Base-by-base conservation (phyloP, 768 basidiomycete species). In the Cubamyces lactineus region DNA sequence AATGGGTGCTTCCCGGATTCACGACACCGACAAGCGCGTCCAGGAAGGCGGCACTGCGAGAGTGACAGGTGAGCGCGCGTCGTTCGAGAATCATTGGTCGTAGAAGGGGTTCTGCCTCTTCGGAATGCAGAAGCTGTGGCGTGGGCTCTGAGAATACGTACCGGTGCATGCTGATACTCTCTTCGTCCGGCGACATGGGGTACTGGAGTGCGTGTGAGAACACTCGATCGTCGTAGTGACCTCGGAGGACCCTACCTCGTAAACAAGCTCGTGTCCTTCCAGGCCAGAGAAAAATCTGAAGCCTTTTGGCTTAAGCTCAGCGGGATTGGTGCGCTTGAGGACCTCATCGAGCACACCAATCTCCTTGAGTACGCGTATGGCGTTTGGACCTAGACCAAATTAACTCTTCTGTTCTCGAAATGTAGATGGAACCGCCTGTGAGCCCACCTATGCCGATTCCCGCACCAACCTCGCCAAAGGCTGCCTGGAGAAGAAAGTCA, bases 381-480 rank as follows among this genome's bases (percentile, higher is more conserved):
- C 81, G 67, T 86, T 86, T 2, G 82, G 77, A 1, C 84, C 82
- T 84, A 45, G 15, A 21, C 30, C n/a, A 13, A 19, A 23, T n/a
- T 4, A 34, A 11, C n/a, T n/a, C n/a, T n/a, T n/a, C n/a, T n/a
- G n/a, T n/a, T n/a, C n/a, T n/a, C n/a, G n/a, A n/a, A n/a, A n/a
- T n/a, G n/a, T n/a, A n/a, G n/a, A n/a, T n/a, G n/a, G n/a, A n/a
- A n/a, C n/a, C n/a, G n/a, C n/a, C n/a, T n/a, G n/a, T 34, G 13
- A 26, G 24, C 71, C 63, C 53, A 81, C 83, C 83, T 21, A 86
- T 61, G 17, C 77, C 80, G 45, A 86, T 78, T 12, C 82, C 83
- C n/a, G 83, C 83, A 11, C 84, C 84, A 42, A 84, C 75, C 70
- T 85, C 82, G 26, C 75, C 78, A 60, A 82, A 84, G 52, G 76